Conservation (phyloP, 2,329 filamentous ascomycete species). For the Pseudogymnoascus sp. region DNA sequence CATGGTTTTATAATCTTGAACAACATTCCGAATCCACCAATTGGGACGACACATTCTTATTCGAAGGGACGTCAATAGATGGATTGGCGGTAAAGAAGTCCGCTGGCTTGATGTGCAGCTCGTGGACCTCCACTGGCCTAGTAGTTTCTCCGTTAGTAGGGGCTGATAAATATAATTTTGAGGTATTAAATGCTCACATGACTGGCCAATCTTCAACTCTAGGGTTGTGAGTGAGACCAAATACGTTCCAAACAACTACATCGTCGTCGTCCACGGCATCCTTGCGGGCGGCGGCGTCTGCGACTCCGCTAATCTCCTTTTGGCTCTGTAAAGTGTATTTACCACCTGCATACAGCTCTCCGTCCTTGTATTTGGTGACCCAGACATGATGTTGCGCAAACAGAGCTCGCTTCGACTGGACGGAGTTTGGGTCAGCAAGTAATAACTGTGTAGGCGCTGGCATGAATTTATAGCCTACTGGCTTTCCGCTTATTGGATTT, state of each 20-base stretch:
- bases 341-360: conserved; percentile 28
- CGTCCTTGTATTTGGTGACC: conserved; percentile 70
- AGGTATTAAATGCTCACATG: conserved; percentile 43
- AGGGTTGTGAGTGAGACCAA: conserved; percentile 83
- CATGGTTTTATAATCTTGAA: not conserved
- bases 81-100: conserved; percentile 51
- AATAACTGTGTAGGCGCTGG: conserved; percentile 70
- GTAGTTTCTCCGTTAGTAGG: not conserved
- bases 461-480: conserved; percentile 77
- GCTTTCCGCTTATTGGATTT: conserved; percentile 76
- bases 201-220: conserved; percentile 83
- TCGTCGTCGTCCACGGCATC: conserved; percentile 85
- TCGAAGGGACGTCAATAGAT: conserved; percentile 55
- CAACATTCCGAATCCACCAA: not conserved
- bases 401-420: conserved; percentile 87
- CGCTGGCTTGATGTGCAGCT: conserved; percentile 54
- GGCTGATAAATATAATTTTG: not conserved
- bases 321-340: conserved; percentile 27
- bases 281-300: conserved; percentile 69
- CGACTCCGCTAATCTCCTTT: conserved; percentile 21
- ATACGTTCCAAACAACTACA: conserved; percentile 86
- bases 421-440: conserved; percentile 68
- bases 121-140: conserved; percentile 67
- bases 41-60: conserved; percentile 36
- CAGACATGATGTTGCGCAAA: conserved; percentile 83